Percentiles rank a stretch among this genome's conserved stretches.
Conservation (phyloP, 768 basidiomycete genomes). For the Crucibulum laeve region DNA sequence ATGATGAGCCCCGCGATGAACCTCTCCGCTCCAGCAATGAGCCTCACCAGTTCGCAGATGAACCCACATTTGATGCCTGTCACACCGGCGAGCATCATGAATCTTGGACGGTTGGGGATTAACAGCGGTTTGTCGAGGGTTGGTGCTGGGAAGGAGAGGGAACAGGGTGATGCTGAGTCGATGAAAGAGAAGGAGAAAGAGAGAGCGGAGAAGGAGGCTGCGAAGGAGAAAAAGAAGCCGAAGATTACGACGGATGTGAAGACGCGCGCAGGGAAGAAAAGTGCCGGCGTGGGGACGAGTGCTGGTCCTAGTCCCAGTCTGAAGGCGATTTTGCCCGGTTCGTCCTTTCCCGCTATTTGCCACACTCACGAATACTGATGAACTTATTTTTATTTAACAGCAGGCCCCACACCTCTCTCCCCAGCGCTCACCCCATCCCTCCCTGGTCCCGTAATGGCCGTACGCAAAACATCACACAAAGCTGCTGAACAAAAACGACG, state of each 20-base stretch:
- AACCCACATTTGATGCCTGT: slow-evolving; percentile 56
- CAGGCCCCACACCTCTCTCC: slow-evolving; percentile 6
- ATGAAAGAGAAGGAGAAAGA: slow-evolving; percentile 13
- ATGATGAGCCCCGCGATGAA: too few relatives aligned
- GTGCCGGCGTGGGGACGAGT: slow-evolving; percentile 5
- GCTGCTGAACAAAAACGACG: slow-evolving; percentile 96
- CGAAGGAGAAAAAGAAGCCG: not conserved
- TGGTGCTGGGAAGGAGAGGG: slow-evolving; percentile 9
- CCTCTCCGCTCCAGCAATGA: not conserved
- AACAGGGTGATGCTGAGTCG: slow-evolving; percentile 10
- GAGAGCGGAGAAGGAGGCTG: slow-evolving; percentile 22
- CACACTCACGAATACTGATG: not conserved
- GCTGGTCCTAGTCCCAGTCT: slow-evolving; percentile 46
- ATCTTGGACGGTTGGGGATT: slow-evolving; percentile 63
- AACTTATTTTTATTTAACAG: not conserved
- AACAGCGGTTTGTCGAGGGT: slow-evolving; percentile 28
- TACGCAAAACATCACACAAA: slow-evolving; percentile 85
- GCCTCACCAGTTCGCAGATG: slow-evolving; percentile 16
- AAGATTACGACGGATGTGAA: not conserved
- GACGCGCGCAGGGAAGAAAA: not conserved
- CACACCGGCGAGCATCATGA: slow-evolving; percentile 92
- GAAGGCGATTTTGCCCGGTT: slow-evolving; percentile 74
- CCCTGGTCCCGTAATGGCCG: slow-evolving; percentile 21
- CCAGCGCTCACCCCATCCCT: slow-evolving; percentile 7
- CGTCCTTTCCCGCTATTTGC: slow-evolving; percentile 12